A percentile compares a stretch with the other conserved stretches of the same genome.
Conservation (phyloP, 441 rosid species). For the Manihot esculenta region DNA sequence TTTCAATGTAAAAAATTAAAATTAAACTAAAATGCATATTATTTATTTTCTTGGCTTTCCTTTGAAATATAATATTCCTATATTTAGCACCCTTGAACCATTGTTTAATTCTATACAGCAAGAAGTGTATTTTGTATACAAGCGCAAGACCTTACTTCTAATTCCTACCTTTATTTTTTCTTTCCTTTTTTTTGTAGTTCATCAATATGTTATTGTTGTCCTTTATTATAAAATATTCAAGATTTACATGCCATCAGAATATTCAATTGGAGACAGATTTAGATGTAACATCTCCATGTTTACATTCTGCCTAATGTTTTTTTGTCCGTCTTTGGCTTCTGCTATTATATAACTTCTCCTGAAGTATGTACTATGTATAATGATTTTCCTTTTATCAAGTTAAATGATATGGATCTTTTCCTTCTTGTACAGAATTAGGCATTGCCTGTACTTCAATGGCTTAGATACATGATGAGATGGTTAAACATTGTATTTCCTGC, state of each 20-base stretch:
- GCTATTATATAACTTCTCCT: background rate
- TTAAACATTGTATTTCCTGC: constrained; percentile 27
- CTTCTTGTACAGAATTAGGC: background rate
- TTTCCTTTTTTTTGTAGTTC: background rate
- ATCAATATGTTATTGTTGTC: background rate
- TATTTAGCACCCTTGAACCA: background rate
- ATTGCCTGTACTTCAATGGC: too few relatives aligned
- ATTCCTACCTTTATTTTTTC: background rate
- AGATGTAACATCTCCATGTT: background rate
- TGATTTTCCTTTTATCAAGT: too few relatives aligned
- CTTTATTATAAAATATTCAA: background rate
- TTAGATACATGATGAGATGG: background rate
- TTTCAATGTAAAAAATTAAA: background rate
- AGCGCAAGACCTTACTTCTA: background rate
- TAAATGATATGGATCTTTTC: background rate
- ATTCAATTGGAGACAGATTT: background rate
- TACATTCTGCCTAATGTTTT: background rate
- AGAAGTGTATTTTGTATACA: background rate
- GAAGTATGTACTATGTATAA: background rate
- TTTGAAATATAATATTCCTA: background rate
- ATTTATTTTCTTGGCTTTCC: background rate
- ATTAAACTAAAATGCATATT: too few relatives aligned
- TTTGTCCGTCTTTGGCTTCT: background rate
- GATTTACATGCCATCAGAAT: background rate
- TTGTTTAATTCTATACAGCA: background rate